These are phyloP conservation scores for Acacia melanoxylon DNA, from an alignment of 306 rosid species.

Conservation along the genomic window DNA sequence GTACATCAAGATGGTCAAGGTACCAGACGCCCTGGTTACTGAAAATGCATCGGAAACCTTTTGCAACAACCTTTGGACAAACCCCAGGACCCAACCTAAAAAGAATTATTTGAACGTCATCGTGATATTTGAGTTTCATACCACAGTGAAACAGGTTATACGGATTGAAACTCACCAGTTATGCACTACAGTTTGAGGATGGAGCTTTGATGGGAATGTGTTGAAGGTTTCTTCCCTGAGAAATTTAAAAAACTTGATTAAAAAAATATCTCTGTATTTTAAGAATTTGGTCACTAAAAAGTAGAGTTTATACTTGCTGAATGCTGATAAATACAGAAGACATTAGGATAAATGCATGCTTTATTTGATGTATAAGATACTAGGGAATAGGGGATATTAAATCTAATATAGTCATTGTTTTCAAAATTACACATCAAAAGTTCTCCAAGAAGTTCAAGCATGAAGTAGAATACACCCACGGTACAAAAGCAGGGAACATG, in stretches of 20 bases:
- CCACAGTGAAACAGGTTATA: conserved; percentile 10
- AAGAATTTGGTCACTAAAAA: conserved; percentile 24
- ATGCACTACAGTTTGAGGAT: conserved; percentile 85
- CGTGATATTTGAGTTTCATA: conserved; percentile 21
- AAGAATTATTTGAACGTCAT: conserved; percentile 13
- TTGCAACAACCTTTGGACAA: conserved; percentile 80
- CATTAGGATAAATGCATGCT: not conserved
- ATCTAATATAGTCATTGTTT: not conserved
- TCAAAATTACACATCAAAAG: conserved; percentile 8
- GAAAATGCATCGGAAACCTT: conserved; percentile 93
- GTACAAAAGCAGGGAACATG: conserved; percentile 14
- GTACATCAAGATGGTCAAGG: conserved; percentile 94
- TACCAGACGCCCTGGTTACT: conserved; percentile 97
- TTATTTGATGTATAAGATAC: conserved; percentile 19
- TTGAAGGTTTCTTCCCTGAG: conserved; percentile 98
- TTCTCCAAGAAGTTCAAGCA: not conserved
- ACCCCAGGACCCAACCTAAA: conserved; percentile 84
- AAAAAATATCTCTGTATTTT: conserved; percentile 16
- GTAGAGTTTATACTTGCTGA: not conserved
- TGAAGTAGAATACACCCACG: conserved; percentile 14
- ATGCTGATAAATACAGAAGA: not conserved
- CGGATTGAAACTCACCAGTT: conserved; percentile 70
- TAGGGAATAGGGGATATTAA: conserved; percentile 1
- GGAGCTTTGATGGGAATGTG: conserved; percentile 67
- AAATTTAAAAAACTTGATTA: conserved; percentile 27